phyloP scores from a whole-genome alignment of 2,329 filamentous ascomycete species.

The Aspergillus sp. region DNA sequence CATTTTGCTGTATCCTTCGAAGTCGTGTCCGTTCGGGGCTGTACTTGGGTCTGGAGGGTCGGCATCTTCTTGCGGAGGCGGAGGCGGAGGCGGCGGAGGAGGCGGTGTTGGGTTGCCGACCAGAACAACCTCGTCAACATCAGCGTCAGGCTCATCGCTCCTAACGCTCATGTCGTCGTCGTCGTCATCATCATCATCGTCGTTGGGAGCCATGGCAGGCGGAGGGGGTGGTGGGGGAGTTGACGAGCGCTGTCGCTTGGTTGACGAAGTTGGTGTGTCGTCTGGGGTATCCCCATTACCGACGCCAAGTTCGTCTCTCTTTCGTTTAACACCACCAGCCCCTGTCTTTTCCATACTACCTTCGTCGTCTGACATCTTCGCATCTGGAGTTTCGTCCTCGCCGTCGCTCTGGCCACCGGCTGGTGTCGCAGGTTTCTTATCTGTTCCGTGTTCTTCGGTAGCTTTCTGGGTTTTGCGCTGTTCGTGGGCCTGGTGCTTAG shows the following conservation, averaged over 20 bases:
- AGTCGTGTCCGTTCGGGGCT: conserved; percentile 7
- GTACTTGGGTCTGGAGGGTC: conserved; percentile 1
- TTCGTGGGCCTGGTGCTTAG: conserved; percentile 70
- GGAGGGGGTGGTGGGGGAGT: conserved; percentile 34
- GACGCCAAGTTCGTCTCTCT: conserved; percentile 52
- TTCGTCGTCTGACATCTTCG: conserved; percentile 46
- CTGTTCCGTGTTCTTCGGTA: conserved; percentile 20
- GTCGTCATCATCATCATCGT: conserved; percentile 18
- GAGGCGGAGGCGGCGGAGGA: conserved; percentile 34
- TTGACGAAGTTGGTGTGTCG: conserved; percentile 48
- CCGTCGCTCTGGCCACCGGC: conserved; percentile 21
- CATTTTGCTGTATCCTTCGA: conserved; percentile 8
- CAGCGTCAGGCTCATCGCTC: conserved; percentile 12
- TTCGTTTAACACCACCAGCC: conserved; percentile 56
- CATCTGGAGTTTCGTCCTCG: conserved; percentile 23
- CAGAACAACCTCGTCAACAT: conserved; percentile 16
- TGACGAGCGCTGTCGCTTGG: conserved; percentile 55
- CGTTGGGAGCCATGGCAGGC: conserved; percentile 17
- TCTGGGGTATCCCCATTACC: conserved; percentile 29
- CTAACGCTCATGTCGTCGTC: conserved; percentile 20
- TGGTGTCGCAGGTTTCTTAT: conserved; percentile 25
- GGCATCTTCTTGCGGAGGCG: conserved; percentile 21
- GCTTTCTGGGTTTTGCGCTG: conserved; percentile 59
- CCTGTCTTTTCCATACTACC: conserved; percentile 13
- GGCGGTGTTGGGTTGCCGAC: conserved; percentile 24